phyloP scores from a whole-genome alignment of 805 yeast species.

The Kodamaea jinghongensis region DNA sequence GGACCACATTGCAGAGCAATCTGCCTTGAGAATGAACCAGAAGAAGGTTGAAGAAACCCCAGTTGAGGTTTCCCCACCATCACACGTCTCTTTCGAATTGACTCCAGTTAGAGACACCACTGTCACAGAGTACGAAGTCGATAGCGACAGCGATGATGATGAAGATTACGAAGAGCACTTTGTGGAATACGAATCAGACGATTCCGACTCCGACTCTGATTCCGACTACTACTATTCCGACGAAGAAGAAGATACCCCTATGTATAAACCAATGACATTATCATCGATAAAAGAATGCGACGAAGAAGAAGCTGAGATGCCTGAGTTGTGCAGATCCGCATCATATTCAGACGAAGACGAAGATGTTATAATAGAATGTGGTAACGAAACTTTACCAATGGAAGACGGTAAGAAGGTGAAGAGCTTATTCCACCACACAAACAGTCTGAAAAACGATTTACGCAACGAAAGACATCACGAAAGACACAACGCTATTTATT shows the following conservation, averaged over 20 bases:
- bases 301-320: constrained; percentile 16
- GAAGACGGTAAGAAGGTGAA: neutral
- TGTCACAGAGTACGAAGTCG: constrained; percentile 40
- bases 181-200: constrained; percentile 17
- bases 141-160: constrained; percentile 27
- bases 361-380: constrained; percentile 7
- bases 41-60: constrained; percentile 7
- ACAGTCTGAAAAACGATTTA: constrained; percentile 5
- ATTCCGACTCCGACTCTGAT: constrained; percentile 11
- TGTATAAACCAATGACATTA: constrained; percentile 17
- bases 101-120: constrained; percentile 18
- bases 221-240: constrained; percentile 20
- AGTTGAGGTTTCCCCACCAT: constrained; percentile 12
- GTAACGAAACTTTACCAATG: neutral
- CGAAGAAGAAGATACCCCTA: constrained; percentile 11
- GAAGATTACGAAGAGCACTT: constrained; percentile 21
- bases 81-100: constrained; percentile 12
- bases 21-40: constrained; percentile 21
- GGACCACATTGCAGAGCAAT: constrained; percentile 43
- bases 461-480: constrained; percentile 14
- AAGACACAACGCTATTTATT: constrained; percentile 32
- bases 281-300: constrained; percentile 13
- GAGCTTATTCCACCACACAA: constrained; percentile 3
- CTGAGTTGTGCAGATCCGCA: constrained; percentile 17
- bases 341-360: constrained; percentile 21